Evolutionary conservation across 1,139 yeast species (phyloP).

Genomic region (Zygosaccharomyces sapae): DNA sequence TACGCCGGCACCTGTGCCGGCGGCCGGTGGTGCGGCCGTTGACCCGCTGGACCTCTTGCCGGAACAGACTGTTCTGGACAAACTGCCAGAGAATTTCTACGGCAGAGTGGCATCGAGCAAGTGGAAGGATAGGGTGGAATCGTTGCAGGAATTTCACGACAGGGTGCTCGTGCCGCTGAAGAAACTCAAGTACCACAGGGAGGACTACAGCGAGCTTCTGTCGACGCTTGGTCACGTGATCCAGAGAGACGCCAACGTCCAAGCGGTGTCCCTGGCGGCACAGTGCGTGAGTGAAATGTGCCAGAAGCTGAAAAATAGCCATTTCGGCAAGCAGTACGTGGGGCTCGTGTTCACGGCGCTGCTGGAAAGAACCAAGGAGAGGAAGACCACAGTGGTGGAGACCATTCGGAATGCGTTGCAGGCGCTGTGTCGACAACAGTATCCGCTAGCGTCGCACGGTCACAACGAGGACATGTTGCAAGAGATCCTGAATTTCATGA

Average conservation of each 20-base stretch:
- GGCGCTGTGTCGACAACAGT: slow-evolving; percentile 45
- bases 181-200: slow-evolving; percentile 45
- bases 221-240: slow-evolving; percentile 65
- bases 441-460: slow-evolving; percentile 40
- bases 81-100: slow-evolving; percentile 61
- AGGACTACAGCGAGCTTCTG: slow-evolving; percentile 65
- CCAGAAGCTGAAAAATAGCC: slow-evolving; percentile 53
- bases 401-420: slow-evolving; percentile 65
- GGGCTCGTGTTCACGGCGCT: slow-evolving; percentile 54
- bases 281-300: slow-evolving; percentile 61
- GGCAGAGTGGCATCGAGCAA: slow-evolving; percentile 55
- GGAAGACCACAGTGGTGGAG: slow-evolving; percentile 71
- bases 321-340: slow-evolving; percentile 51
- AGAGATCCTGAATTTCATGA: slow-evolving; percentile 55
- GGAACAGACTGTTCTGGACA: slow-evolving; percentile 57
- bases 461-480: slow-evolving; percentile 56
- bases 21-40: no score
- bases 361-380: slow-evolving; percentile 83
- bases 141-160: slow-evolving; percentile 59
- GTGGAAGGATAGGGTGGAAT: slow-evolving; percentile 94
- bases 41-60: slow-evolving; percentile 56
- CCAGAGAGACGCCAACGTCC: slow-evolving; percentile 78
- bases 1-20: no score
- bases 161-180: slow-evolving; percentile 46
- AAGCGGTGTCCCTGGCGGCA: slow-evolving; percentile 80